These are phyloP conservation scores for Pythium brachiatum DNA, from an alignment of 352 stramenopile species.

Conservation along the genomic window DNA sequence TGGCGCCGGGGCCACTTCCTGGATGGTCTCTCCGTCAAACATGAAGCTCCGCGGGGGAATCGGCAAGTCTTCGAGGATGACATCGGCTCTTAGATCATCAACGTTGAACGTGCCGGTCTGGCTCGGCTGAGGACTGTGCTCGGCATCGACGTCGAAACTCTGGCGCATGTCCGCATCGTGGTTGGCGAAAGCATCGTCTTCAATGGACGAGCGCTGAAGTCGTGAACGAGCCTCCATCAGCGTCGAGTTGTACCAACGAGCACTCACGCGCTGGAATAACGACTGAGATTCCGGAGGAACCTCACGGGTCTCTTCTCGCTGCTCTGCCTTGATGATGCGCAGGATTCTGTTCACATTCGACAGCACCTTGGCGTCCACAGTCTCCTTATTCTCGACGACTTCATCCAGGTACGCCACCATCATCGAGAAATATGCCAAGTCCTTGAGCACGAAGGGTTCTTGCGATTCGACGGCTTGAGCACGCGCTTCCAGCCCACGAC, in stretches of 20 bases:
- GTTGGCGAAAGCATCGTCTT: constrained; percentile 15
- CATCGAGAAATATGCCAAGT: constrained; percentile 61
- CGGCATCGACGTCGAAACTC: constrained; percentile 62
- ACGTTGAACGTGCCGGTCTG: constrained; percentile 53
- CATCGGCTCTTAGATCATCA: constrained; percentile 40
- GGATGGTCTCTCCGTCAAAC: constrained; percentile 49
- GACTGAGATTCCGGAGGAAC: constrained; percentile 48
- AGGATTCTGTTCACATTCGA: constrained; percentile 77
- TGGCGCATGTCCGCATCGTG: constrained; percentile 12
- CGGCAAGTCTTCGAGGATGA: constrained; percentile 26
- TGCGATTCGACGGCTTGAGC: constrained; percentile 25
- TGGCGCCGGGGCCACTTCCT: constrained; percentile 49
- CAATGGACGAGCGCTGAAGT: constrained; percentile 5
- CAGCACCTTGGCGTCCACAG: constrained; percentile 40
- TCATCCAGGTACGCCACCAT: constrained; percentile 42
- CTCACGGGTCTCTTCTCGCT: constrained; percentile 40
- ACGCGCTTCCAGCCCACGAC: constrained; percentile 68
- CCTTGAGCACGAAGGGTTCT: constrained; percentile 47
- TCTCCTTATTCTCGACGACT: constrained; percentile 24
- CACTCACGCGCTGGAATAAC: constrained; percentile 59
- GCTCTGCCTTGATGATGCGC: constrained; percentile 65
- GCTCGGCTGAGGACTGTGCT: constrained; percentile 35
- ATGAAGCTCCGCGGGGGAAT: constrained; percentile 71
- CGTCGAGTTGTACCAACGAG: constrained; percentile 70
- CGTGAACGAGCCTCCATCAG: constrained; percentile 36